A percentile compares a stretch with the other conserved stretches of the same genome.
These are phyloP conservation scores for Aspergillus eucalypticola DNA, from an alignment of 2,329 filamentous ascomycete genomes.

Conservation along the genomic window DNA sequence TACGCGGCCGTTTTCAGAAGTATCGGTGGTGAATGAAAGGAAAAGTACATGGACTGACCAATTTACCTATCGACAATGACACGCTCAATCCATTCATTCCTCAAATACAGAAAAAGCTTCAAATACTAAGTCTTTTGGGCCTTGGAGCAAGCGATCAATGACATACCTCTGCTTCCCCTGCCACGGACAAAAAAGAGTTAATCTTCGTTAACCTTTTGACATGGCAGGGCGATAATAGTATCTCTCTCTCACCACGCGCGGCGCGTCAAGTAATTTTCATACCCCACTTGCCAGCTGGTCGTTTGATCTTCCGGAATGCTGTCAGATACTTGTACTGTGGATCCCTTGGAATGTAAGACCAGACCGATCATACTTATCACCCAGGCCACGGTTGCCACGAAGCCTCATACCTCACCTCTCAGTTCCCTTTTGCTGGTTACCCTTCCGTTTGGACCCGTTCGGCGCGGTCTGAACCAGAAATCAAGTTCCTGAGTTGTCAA, in stretches of 20 bases:
- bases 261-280: background rate
- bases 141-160: background rate
- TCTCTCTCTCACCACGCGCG: background rate
- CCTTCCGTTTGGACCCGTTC: background rate
- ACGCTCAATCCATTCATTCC: background rate
- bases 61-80: background rate
- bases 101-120: background rate
- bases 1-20: slow-evolving; percentile 2
- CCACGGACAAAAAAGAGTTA: background rate
- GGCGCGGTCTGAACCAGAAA: background rate
- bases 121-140: background rate
- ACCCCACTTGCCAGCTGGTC: background rate
- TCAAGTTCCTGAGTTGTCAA: background rate
- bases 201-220: background rate
- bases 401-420: background rate
- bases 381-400: background rate
- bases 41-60: too few species aligned
- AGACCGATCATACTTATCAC: background rate
- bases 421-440: background rate
- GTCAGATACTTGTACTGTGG: background rate
- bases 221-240: background rate
- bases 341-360: background rate
- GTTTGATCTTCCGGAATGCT: background rate
- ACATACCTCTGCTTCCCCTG: background rate
- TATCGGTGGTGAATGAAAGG: too few species aligned